Percentiles rank a stretch among this genome's conserved stretches.
Conservation (phyloP, 768 basidiomycete genomes). For the Clavaria fumosa region DNA sequence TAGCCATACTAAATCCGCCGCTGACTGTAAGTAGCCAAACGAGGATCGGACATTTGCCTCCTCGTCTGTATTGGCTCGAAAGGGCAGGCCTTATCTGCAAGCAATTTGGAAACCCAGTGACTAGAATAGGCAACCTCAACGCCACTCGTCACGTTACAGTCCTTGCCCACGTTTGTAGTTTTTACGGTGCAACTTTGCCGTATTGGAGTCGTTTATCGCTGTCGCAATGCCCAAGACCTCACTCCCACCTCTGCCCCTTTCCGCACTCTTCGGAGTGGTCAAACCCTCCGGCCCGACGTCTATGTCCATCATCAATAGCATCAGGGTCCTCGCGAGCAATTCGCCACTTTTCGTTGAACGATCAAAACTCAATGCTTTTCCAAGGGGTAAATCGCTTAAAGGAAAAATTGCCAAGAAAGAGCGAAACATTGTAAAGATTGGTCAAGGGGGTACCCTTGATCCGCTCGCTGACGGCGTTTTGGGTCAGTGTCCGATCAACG, state of each 20-base stretch:
- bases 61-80: no score
- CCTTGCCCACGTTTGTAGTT: not conserved
- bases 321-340: slow-evolving; percentile 63
- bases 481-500: slow-evolving; percentile 44
- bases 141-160: no score
- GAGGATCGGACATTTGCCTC: no score
- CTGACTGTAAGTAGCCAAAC: no score
- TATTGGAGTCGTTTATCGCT: no score
- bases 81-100: no score
- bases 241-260: slow-evolving; percentile 42
- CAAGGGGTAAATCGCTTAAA: slow-evolving; percentile 27
- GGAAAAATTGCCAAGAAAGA: slow-evolving; percentile 29
- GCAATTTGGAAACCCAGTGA: no score
- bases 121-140: no score
- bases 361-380: slow-evolving; percentile 39
- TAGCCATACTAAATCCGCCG: no score
- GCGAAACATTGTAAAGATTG: slow-evolving; percentile 56
- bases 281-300: slow-evolving; percentile 92
- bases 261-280: slow-evolving; percentile 71
- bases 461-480: slow-evolving; percentile 92
- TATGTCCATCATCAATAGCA: slow-evolving; percentile 75
- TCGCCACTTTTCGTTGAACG: slow-evolving; percentile 70
- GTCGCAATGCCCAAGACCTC: slow-evolving; percentile 65
- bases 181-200: not conserved
- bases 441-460: slow-evolving; percentile 91